Conservation (phyloP, 1,139 yeast genomes). For the Tardiomyces blankii region DNA sequence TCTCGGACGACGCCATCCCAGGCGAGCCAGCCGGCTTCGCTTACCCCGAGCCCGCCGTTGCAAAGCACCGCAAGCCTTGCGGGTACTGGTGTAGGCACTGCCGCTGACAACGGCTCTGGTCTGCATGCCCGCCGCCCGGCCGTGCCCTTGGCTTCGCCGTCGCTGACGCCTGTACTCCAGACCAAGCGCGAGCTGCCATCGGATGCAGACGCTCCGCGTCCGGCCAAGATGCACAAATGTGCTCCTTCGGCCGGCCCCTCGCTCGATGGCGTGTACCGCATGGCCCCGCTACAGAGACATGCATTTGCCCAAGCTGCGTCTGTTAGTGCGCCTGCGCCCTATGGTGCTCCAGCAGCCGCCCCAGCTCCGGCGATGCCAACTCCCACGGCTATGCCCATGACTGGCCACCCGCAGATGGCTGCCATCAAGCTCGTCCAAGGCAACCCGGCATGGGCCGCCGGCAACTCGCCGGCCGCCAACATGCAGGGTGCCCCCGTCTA, state of each 20-base stretch:
- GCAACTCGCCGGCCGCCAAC: not conserved
- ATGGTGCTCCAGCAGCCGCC: not conserved
- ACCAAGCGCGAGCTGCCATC: not conserved
- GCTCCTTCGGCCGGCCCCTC: too few relatives aligned
- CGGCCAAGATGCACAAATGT: not conserved
- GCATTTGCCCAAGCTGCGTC: too few relatives aligned
- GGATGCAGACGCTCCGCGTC: not conserved
- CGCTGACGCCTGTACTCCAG: not conserved
- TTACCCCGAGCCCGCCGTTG: not conserved
- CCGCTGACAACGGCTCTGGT: not conserved
- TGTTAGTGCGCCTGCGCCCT: not conserved
- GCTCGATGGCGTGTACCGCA: not conserved
- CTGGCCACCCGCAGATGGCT: not conserved
- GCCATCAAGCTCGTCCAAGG: not conserved
- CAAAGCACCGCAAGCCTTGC: not conserved
- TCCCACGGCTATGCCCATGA: not conserved
- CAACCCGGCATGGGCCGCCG: not conserved
- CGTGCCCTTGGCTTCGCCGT: not conserved
- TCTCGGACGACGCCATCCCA: not conserved
- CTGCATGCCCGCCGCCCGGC: not conserved
- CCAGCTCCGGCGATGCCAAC: not conserved
- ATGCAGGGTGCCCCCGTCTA: conserved; percentile 1
- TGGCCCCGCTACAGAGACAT: too few relatives aligned
- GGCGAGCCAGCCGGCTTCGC: not conserved
- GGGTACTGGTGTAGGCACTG: not conserved